These are phyloP conservation scores for Fusarium sp. DNA, from an alignment of 2,329 filamentous ascomycete genomes.

Conservation along the genomic window DNA sequence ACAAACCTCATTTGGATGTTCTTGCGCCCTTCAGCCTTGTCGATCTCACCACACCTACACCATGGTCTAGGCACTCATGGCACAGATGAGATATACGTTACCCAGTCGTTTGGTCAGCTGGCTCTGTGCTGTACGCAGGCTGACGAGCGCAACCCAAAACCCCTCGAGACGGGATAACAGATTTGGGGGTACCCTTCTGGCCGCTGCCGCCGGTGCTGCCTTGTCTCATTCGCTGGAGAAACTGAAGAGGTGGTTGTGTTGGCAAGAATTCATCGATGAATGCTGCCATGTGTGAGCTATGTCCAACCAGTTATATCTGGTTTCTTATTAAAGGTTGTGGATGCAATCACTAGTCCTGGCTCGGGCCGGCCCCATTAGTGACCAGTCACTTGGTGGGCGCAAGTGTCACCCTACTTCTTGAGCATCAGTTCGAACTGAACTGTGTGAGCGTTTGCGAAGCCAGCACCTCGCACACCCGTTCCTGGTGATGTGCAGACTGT, in stretches of 20 bases:
- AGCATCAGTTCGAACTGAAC: conserved; percentile 28
- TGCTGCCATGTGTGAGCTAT: conserved; percentile 24
- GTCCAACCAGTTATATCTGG: conserved; percentile 22
- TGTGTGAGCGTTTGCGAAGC: conserved; percentile 30
- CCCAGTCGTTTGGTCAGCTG: conserved; percentile 37
- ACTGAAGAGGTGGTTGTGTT: conserved; percentile 30
- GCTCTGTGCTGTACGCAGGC: conserved; percentile 37
- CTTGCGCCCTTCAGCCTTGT: conserved; percentile 37
- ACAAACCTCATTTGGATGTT: conserved; percentile 16
- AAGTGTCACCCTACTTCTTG: conserved; percentile 27
- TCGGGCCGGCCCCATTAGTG: conserved; percentile 49
- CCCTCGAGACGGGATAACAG: conserved; percentile 5
- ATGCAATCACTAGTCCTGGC: conserved; percentile 35
- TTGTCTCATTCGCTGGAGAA: conserved; percentile 23
- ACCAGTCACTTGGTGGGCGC: conserved; percentile 41
- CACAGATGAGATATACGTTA: conserved; percentile 26
- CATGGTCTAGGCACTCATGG: conserved; percentile 31
- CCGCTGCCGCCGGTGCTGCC: conserved; percentile 4
- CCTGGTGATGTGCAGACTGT: conserved; percentile 38
- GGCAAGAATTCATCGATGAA: conserved; percentile 30
- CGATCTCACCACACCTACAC: conserved; percentile 35
- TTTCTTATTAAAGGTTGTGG: conserved; percentile 13
- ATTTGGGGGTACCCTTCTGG: conserved; percentile 12
- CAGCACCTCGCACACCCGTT: conserved; percentile 29
- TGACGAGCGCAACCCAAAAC: conserved; percentile 38